Base-by-base conservation (phyloP, 805 yeast genomes). In the Suhomyces xylopsoci region DNA sequence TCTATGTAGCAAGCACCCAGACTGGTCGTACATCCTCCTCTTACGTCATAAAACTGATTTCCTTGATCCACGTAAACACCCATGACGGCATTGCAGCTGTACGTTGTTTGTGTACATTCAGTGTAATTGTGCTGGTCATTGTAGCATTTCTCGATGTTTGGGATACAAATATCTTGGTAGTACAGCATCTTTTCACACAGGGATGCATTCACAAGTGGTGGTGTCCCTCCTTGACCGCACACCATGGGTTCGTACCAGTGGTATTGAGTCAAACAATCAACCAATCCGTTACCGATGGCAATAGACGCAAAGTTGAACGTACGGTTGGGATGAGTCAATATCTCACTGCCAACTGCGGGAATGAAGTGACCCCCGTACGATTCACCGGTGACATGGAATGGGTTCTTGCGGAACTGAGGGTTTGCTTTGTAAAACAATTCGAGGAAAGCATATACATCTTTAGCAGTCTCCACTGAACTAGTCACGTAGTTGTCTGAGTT, bases 251-350 rank as follows among this genome's bases (percentile, higher is more conserved):
- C 68, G 59, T 74, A 74, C 54, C 66, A 65, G 24, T 58, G 70
- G 51, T 64, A 63, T 57, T 76, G 80, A 52, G 70, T 67, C 54
- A 70, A 64, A 3, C 77, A 64, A 56, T 76, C 80, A 40, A 78
- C 73, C 53, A 74, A 66, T 42, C 80, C 80, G 58, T 76, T 76
- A 15, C 80, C 80, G 45, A 76, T 72, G 56, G 75, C 61, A 12
- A 75, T 71, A 3, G 78, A 73, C 15, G 62, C 32, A 54, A 73
- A 65, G 41, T 71, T 70, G 45, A 61, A 59, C 15, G 58, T 50
- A 25, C 64, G 54, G 48, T 61, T 63, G 10, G 63, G 60, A 38
- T 58, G 57, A 49, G 54, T 57, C 44, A 60, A 48, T 43, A 62
- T 62, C 42, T 62, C 66, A 12, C 55, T 40, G 4, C 61, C 65